Conservation (phyloP, 2,329 filamentous ascomycete species). For the Neurospora sp. region DNA sequence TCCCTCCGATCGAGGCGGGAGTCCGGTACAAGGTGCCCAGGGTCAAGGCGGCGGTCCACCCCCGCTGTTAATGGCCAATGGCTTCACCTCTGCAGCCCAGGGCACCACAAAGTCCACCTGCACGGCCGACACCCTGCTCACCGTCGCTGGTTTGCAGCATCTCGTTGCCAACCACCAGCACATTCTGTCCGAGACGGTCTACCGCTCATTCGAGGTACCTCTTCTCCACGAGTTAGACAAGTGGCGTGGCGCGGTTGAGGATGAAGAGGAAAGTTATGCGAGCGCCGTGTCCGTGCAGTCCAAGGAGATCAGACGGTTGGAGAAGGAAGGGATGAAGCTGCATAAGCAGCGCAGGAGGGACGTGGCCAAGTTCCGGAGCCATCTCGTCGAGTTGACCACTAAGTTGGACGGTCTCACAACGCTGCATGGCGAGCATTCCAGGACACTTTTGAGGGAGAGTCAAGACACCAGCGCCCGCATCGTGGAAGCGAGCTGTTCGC, state of each 20-base stretch:
- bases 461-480: conserved; percentile 54
- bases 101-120: conserved; percentile 35
- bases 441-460: conserved; percentile 48
- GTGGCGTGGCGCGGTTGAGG: conserved; percentile 53
- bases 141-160: conserved; percentile 55
- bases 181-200: conserved; percentile 59
- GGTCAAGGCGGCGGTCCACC: conserved; percentile 17
- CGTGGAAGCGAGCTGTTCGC: conserved; percentile 53
- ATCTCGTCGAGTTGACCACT: conserved; percentile 52
- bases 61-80: conserved; percentile 29
- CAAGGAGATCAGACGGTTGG: conserved; percentile 51
- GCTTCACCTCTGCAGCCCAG: conserved; percentile 26
- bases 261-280: conserved; percentile 53
- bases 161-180: conserved; percentile 61
- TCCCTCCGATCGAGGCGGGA: not conserved
- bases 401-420: conserved; percentile 53
- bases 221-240: conserved; percentile 59
- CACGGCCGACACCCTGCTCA: conserved; percentile 53
- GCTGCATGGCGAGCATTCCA: conserved; percentile 51
- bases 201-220: conserved; percentile 58
- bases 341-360: conserved; percentile 49
- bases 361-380: conserved; percentile 50
- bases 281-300: conserved; percentile 43
- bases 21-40: not conserved
- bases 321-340: conserved; percentile 54